These are phyloP conservation scores for Prunella vulgaris DNA, from an alignment of 257 asterid genomes.

Conservation along the genomic window DNA sequence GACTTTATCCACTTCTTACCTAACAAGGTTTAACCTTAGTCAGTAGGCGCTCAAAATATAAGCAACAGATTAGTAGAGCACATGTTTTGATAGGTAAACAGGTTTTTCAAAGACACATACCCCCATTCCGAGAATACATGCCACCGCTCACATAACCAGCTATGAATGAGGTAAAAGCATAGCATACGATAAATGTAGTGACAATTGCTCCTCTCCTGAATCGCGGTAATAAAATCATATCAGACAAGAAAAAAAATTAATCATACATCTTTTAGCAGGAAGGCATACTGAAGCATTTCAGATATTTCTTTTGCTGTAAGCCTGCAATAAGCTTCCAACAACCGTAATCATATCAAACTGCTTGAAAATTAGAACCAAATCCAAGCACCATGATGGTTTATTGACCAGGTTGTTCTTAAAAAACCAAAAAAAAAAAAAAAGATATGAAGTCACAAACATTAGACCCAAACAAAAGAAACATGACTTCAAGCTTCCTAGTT, in stretches of 20 bases:
- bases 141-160: constrained; percentile 86
- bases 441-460: not conserved
- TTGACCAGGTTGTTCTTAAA: not conserved
- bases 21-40: constrained; percentile 24
- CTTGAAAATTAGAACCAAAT: not conserved
- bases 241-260: too few species aligned
- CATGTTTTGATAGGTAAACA: not conserved
- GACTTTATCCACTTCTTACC: constrained; percentile 84
- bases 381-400: not conserved
- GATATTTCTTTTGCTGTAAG: not conserved
- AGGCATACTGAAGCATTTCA: not conserved
- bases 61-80: not conserved
- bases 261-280: not conserved
- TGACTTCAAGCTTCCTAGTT: not conserved
- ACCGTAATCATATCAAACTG: not conserved
- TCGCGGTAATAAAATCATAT: not conserved
- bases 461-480: not conserved
- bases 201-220: constrained; percentile 87
- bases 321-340: not conserved
- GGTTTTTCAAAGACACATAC: constrained; percentile 34
- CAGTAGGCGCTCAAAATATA: not conserved
- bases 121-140: constrained; percentile 74
- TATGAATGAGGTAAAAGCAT: constrained; percentile 76
- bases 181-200: constrained; percentile 68
- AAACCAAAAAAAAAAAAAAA: not conserved